Conservation (phyloP, 1,139 yeast species). For the Suhomyces bribrorum region DNA sequence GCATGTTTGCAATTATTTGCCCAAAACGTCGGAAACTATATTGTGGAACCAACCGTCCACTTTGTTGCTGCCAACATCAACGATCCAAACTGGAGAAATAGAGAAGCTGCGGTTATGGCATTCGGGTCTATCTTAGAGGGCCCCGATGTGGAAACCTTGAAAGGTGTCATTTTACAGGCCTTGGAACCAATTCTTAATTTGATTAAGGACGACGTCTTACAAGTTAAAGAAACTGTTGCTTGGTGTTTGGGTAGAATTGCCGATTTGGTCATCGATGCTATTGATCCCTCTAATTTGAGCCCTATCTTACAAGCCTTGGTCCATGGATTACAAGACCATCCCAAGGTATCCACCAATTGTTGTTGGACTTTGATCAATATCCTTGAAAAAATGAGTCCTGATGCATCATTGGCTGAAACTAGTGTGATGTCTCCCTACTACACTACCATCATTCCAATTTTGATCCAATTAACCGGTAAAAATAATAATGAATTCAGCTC, state of each 20-base stretch:
- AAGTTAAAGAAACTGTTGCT: constrained; percentile 95
- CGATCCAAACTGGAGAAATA: constrained; percentile 68
- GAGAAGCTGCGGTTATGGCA: constrained; percentile 99
- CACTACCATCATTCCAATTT: constrained; percentile 63
- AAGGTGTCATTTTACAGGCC: constrained; percentile 73
- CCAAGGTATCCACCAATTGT: constrained; percentile 91
- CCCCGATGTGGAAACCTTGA: constrained; percentile 75
- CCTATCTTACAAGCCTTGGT: constrained; percentile 70
- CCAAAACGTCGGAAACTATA: constrained; percentile 81
- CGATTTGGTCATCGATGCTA: constrained; percentile 78
- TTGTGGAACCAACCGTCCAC: constrained; percentile 78
- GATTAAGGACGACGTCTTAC: constrained; percentile 72
- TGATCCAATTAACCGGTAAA: constrained; percentile 68
- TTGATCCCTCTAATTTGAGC: constrained; percentile 68
- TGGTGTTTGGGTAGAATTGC: constrained; percentile 98
- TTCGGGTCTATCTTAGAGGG: constrained; percentile 97
- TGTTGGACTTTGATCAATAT: constrained; percentile 96
- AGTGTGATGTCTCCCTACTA: constrained; percentile 77
- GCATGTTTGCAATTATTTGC: constrained; percentile 94
- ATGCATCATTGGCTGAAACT: constrained; percentile 54
- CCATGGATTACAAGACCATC: constrained; percentile 81
- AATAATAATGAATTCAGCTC: constrained; percentile 81
- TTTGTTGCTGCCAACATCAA: constrained; percentile 78
- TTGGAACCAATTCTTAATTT: constrained; percentile 71
- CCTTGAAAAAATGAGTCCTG: constrained; percentile 75